phyloP scores from a whole-genome alignment of 2,329 filamentous ascomycete genomes.

The Pseudogymnoascus sp. region DNA sequence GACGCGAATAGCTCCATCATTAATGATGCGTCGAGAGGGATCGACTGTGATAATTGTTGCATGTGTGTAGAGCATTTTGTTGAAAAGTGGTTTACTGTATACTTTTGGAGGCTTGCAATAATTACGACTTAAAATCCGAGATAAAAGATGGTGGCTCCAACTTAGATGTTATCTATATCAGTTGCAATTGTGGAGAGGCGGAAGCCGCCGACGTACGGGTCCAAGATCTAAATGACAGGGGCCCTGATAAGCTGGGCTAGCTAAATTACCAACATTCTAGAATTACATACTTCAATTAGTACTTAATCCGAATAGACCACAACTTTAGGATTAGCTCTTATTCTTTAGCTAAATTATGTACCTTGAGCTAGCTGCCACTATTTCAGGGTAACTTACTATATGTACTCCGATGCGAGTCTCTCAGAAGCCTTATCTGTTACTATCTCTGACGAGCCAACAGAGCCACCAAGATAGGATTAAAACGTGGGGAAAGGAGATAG shows the following conservation, averaged over 20 bases:
- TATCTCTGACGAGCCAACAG: background rate
- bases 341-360: background rate
- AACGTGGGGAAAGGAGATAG: slow-evolving; percentile 2
- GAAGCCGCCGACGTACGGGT: background rate
- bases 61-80: slow-evolving; percentile 37
- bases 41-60: slow-evolving; percentile 48
- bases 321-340: background rate
- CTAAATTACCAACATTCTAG: background rate
- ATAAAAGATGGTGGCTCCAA: background rate
- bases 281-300: slow-evolving; percentile 6
- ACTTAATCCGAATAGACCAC: background rate
- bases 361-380: background rate
- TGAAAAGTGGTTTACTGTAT: background rate
- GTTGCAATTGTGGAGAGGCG: background rate
- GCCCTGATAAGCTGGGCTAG: background rate
- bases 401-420: background rate
- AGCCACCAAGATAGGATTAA: background rate
- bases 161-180: background rate
- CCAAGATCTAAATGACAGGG: background rate
- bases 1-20: slow-evolving; percentile 40
- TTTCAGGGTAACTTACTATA: background rate
- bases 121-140: background rate
- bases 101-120: background rate
- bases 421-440: background rate
- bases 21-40: slow-evolving; percentile 35